phyloP scores from a whole-genome alignment of 2,329 filamentous ascomycete genomes.

The Lasiodiplodia sp. region DNA sequence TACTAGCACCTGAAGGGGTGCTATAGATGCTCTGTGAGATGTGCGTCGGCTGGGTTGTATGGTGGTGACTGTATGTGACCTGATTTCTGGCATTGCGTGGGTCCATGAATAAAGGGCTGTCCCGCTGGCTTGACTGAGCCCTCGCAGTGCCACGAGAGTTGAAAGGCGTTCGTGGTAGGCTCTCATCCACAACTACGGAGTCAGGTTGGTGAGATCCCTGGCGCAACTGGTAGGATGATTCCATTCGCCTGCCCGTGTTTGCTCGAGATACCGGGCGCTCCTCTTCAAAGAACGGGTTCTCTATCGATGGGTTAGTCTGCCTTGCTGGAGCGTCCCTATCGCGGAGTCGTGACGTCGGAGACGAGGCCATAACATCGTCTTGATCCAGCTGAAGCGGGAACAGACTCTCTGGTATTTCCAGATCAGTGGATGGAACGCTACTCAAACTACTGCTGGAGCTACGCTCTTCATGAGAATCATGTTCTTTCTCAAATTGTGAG shows the following conservation, averaged over 20 bases:
- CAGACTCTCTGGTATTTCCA: neutral
- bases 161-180: neutral
- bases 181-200: neutral
- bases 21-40: neutral
- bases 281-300: neutral
- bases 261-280: slow-evolving; percentile 4
- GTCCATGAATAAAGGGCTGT: slow-evolving; percentile 3
- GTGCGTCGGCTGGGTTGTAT: neutral
- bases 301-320: neutral
- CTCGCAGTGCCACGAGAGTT: neutral
- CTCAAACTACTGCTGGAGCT: neutral
- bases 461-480: neutral
- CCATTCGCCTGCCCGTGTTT: slow-evolving; percentile 5
- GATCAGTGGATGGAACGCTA: neutral
- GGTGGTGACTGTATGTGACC: neutral
- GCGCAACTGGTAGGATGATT: neutral
- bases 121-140: neutral
- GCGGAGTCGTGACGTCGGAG: neutral
- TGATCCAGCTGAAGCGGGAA: neutral
- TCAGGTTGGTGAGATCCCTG: neutral
- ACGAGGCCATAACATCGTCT: neutral
- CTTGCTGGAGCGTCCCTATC: neutral
- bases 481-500: slow-evolving; percentile 1
- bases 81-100: neutral
- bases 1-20: neutral